Evolutionary conservation across 2,329 filamentous ascomycete species (phyloP), one percentile per base, ranked within the genome.

Genomic region (Aspergillus sclerotialis): DNA sequence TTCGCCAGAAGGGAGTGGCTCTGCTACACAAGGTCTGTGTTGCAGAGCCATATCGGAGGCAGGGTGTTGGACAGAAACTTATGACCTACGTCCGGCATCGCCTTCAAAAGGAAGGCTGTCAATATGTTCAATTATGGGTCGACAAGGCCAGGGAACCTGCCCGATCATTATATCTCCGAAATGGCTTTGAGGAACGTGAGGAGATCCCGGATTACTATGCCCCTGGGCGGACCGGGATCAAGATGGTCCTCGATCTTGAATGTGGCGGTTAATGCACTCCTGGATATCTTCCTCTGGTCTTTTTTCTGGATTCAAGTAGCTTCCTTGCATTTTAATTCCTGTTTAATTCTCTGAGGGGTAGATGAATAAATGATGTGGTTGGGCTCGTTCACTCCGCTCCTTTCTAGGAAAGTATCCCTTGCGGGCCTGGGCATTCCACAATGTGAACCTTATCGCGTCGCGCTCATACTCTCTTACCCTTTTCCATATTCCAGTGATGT

Each of bases 1-100:
- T 68, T 28, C 60, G 65, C 30, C 61, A 63, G 37, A 66, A 65
- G 43, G 59, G 61, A 30, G 42, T 60, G 16, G 65, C 65, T 12
- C 60, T 70, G 35, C 56, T 75, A 28, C 70, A 75, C 47, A 75
- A 75, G 44, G 56, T 74, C 24, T 73, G 70, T 42, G 67, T 73
- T 10, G 51, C 64, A 17, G 63, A 67, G 46, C 43, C 55, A 27
- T 59, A 67, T 50, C 65, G 70, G 44, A 55, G 61, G 17, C 60
- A 61, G 47, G 69, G 70, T n/a, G 47, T 73, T 14, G 70, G 63
- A 28, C 59, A 53, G 40, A 55, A 57, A 48, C 52, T 74, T 38
- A 51, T 74, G 48, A 50, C 56, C 39, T 61, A 61, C 42, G 60
- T 72, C 43, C 55, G 60, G 32, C 44, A 54, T 32, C 56, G 60